Conservation (phyloP, 441 rosid species). For the Gossypium schwendimanii region DNA sequence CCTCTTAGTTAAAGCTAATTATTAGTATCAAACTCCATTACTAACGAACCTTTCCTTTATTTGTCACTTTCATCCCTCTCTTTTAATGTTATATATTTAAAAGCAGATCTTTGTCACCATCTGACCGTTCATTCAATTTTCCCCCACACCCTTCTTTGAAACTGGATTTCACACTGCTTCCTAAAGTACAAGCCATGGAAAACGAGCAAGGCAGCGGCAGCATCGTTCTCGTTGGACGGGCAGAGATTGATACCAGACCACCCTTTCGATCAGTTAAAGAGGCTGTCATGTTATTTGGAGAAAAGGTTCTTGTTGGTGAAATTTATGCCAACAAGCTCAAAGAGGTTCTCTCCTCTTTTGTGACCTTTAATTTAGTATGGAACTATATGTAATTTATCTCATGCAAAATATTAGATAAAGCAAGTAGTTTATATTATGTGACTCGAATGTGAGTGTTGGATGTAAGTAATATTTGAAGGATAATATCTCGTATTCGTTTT, state of each 20-base stretch:
- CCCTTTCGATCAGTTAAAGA: conserved; percentile 23
- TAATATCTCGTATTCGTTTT: background rate
- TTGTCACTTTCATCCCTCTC: background rate
- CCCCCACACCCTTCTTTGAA: background rate
- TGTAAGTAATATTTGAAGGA: background rate
- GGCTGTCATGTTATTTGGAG: conserved; percentile 23
- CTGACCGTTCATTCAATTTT: background rate
- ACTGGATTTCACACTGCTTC: background rate
- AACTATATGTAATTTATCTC: background rate
- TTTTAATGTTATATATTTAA: conserved; percentile 5
- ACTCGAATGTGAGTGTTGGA: background rate
- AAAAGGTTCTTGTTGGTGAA: conserved; percentile 35
- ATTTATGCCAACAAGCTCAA: conserved; percentile 46
- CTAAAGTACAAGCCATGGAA: conserved; percentile 16
- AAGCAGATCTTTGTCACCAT: conserved; percentile 4
- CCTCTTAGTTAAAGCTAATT: conserved; percentile 10
- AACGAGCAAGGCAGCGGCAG: conserved; percentile 18
- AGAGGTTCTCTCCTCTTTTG: conserved; percentile 31
- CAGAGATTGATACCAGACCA: conserved; percentile 17
- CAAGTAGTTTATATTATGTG: background rate
- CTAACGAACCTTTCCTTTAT: conserved; percentile 18
- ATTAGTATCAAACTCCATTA: conserved; percentile 17
- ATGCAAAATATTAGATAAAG: background rate
- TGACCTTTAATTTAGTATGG: background rate
- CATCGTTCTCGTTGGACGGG: conserved; percentile 24